Conservation (phyloP, 768 basidiomycete species). For the Suillus weaverae region DNA sequence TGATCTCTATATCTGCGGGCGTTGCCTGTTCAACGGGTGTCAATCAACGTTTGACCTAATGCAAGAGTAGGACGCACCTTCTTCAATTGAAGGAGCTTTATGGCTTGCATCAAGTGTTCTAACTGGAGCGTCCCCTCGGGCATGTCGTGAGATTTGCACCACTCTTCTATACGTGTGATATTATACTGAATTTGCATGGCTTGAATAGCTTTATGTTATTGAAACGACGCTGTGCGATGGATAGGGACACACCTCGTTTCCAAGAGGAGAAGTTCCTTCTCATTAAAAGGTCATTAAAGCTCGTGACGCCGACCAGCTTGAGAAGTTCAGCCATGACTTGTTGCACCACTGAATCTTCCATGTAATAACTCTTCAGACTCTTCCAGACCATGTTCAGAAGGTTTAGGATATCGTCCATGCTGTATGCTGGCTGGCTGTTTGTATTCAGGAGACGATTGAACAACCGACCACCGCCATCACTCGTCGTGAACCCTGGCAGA, state of each 20-base stretch:
- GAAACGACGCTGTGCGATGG: not conserved
- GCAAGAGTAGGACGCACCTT: conserved; percentile 55
- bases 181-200: conserved; percentile 99
- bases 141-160: conserved; percentile 99
- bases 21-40: conserved; percentile 59
- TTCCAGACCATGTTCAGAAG: conserved; percentile 98
- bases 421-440: conserved; percentile 86
- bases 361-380: conserved; percentile 96
- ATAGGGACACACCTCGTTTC: conserved; percentile 81
- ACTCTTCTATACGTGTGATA: conserved; percentile 95
- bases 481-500: conserved; percentile 95
- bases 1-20: conserved; percentile 95
- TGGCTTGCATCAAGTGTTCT: conserved; percentile 99
- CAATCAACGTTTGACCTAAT: conserved; percentile 11
- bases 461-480: conserved; percentile 87
- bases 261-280: conserved; percentile 98
- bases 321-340: conserved; percentile 94
- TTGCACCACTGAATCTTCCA: conserved; percentile 96
- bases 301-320: conserved; percentile 93
- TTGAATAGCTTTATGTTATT: conserved; percentile 31
- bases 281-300: conserved; percentile 98
- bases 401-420: conserved; percentile 98
- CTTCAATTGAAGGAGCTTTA: conserved; percentile 95
- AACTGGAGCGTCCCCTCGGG: conserved; percentile 96
- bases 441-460: conserved; percentile 91